Percentiles rank a stretch among this genome's conserved stretches.
These are phyloP conservation scores for Citrus sp. DNA, from an alignment of 345 rosid genomes.

Conservation along the genomic window DNA sequence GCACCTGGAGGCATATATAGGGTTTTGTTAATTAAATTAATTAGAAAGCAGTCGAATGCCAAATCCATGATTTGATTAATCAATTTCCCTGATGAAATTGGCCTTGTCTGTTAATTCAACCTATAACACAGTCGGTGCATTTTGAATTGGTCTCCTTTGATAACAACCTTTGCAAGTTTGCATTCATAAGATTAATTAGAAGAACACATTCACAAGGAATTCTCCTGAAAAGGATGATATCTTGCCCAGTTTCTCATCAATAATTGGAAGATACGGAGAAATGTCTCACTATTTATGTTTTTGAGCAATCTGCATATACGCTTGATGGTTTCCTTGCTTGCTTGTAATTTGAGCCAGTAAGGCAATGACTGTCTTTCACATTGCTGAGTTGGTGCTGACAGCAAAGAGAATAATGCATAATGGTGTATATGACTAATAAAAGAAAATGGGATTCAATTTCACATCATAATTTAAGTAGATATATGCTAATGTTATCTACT, in stretches of 20 bases:
- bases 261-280: not conserved
- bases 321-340: not conserved
- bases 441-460: not conserved
- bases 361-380: not conserved
- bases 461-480: not conserved
- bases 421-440: not conserved
- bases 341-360: not conserved
- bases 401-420: not conserved
- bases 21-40: too few relatives aligned
- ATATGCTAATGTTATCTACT: not conserved
- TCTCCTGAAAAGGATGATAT: not conserved
- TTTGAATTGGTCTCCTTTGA: too few relatives aligned
- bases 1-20: too few relatives aligned
- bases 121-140: not conserved
- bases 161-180: not conserved
- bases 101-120: not conserved
- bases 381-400: not conserved
- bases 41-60: not conserved
- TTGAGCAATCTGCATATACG: not conserved
- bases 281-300: not conserved
- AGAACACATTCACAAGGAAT: not conserved
- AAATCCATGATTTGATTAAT: not conserved
- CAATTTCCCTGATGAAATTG: not conserved
- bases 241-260: not conserved
- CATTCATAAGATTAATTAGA: not conserved